phyloP scores from a whole-genome alignment of 192 early-diverging fungal genomes.

The Geosiphon pyriformis region DNA sequence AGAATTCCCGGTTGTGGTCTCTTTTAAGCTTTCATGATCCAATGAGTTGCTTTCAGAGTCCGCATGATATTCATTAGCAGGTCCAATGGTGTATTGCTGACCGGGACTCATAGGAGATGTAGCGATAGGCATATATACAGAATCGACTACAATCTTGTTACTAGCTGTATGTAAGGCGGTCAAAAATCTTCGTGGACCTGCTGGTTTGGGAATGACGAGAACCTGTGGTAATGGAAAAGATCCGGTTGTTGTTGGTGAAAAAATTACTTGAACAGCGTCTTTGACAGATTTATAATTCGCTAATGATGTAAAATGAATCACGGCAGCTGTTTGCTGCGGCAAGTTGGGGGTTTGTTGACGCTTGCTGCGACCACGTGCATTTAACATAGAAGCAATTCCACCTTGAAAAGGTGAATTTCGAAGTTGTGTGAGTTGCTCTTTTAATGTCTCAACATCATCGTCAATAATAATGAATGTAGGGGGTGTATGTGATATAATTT shows the following conservation, averaged over 20 bases:
- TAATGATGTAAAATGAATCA: constrained; percentile 54
- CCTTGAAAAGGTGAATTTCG: constrained; percentile 21
- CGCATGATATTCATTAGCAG: too few species aligned
- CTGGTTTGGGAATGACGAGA: constrained; percentile 57
- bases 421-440: constrained; percentile 41
- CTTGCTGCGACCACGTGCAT: constrained; percentile 23
- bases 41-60: constrained; percentile 33
- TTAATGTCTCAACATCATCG: constrained; percentile 47
- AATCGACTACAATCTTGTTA: constrained; percentile 45
- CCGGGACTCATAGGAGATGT: constrained; percentile 49
- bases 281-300: constrained; percentile 47
- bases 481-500: constrained; percentile 12
- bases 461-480: constrained; percentile 56
- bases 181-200: constrained; percentile 52
- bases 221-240: constrained; percentile 40
- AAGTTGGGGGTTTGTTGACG: constrained; percentile 27
- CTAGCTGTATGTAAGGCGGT: constrained; percentile 54
- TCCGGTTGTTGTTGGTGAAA: constrained; percentile 20
- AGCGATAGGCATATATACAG: constrained; percentile 49
- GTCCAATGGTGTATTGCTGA: not conserved
- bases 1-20: not conserved
- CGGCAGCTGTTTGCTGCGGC: constrained; percentile 41
- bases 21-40: constrained; percentile 28
- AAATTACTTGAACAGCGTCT: constrained; percentile 38
- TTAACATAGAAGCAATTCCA: constrained; percentile 16